phyloP scores from a whole-genome alignment of 352 stramenopile genomes.

The Phytophthora idaei region DNA sequence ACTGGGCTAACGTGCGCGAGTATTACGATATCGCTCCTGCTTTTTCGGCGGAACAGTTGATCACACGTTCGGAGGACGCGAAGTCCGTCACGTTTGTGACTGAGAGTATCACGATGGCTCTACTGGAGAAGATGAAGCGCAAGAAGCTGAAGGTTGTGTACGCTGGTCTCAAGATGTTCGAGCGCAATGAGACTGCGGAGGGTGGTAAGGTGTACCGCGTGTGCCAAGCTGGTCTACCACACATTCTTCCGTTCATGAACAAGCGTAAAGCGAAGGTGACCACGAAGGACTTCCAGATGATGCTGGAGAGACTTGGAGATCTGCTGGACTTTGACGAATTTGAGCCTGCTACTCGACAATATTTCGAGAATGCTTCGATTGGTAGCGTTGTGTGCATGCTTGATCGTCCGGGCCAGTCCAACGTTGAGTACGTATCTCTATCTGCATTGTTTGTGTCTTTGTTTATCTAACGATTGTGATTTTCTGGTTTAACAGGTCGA shows the following conservation, averaged over 20 bases:
- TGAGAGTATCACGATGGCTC: conserved; percentile 79
- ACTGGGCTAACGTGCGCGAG: conserved; percentile 67
- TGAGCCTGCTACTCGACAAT: conserved; percentile 48
- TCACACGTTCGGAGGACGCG: conserved; percentile 87
- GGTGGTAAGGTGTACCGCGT: conserved; percentile 86
- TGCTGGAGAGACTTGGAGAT: conserved; percentile 83
- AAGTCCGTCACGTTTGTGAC: conserved; percentile 89
- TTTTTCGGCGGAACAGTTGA: conserved; percentile 83
- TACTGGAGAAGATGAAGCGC: conserved; percentile 85
- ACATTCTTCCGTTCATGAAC: conserved; percentile 87
- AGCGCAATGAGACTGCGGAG: conserved; percentile 80
- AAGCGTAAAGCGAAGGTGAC: conserved; percentile 70
- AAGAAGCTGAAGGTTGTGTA: conserved; percentile 92
- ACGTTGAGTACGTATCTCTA: conserved; percentile 63
- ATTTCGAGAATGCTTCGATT: conserved; percentile 64
- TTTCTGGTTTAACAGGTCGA: conserved; percentile 49
- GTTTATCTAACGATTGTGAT: conserved; percentile 22
- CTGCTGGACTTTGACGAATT: conserved; percentile 88
- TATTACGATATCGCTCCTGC: conserved; percentile 76
- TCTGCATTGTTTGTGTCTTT: neutral
- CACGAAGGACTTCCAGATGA: conserved; percentile 81
- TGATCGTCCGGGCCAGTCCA: conserved; percentile 57
- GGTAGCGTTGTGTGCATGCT: conserved; percentile 84
- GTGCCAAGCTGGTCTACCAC: conserved; percentile 85
- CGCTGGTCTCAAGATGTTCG: conserved; percentile 93